A percentile compares a stretch with the other conserved stretches of the same genome.
Evolutionary conservation across 352 stramenopile genomes (phyloP).

Genomic region (Pythium rishiriense): DNA sequence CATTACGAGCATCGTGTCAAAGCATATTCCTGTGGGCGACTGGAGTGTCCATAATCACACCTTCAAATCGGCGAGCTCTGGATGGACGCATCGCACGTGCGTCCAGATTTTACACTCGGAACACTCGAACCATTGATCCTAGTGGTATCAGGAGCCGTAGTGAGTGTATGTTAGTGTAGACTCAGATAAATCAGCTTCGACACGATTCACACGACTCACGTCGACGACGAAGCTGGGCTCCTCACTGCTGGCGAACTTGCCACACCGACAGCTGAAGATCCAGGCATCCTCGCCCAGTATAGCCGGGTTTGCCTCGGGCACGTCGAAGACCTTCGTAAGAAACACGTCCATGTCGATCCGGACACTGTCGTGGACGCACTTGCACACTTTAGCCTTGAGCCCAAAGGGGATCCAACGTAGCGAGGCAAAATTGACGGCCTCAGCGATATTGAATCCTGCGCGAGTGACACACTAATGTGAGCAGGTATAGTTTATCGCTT

Average conservation of each 20-base stretch:
- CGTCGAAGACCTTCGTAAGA: constrained; percentile 64
- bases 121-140: constrained; percentile 86
- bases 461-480: not conserved
- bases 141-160: constrained; percentile 1
- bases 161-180: too few species aligned
- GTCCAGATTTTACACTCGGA: constrained; percentile 78
- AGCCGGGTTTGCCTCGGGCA: constrained; percentile 29
- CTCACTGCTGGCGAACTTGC: constrained; percentile 66
- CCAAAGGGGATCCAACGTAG: constrained; percentile 82
- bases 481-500: too few species aligned
- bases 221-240: constrained; percentile 50
- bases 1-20: not conserved
- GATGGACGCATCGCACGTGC: constrained; percentile 69
- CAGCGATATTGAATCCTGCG: constrained; percentile 90
- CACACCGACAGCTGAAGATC: constrained; percentile 74
- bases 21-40: not conserved
- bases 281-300: constrained; percentile 57
- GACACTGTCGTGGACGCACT: constrained; percentile 81
- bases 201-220: constrained; percentile 25
- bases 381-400: constrained; percentile 85
- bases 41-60: constrained; percentile 19
- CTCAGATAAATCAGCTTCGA: too few species aligned
- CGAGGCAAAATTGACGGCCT: constrained; percentile 90
- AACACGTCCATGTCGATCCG: constrained; percentile 88
- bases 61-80: constrained; percentile 33